A percentile compares a stretch with the other conserved stretches of the same genome.
Evolutionary conservation across 108 stramenopile genomes (phyloP).

Genomic region (Schizochytrium sp.): DNA sequence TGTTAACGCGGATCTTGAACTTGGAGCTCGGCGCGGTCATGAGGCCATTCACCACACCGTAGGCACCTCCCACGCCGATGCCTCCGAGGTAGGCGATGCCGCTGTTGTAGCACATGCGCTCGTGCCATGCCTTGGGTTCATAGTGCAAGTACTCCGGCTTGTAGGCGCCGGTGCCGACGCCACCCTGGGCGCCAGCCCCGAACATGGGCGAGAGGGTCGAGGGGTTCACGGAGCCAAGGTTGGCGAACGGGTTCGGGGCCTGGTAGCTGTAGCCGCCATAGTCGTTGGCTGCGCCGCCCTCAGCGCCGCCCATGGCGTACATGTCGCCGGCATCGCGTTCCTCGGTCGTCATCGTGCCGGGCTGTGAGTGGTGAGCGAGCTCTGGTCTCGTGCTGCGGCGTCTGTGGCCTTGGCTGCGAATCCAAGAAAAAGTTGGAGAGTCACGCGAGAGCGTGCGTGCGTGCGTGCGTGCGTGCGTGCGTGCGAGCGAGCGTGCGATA

Average conservation of each 20-base stretch:
- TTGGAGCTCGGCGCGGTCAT: not conserved
- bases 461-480: too few species aligned
- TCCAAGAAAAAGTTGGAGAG: too few species aligned
- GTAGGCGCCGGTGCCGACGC: not conserved
- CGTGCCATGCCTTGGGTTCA: not conserved
- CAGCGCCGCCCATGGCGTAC: conserved; percentile 8
- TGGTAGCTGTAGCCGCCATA: conserved; percentile 14
- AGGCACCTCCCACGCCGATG: not conserved
- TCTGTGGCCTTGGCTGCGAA: too few species aligned
- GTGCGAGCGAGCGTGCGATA: too few species aligned
- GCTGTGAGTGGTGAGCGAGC: too few species aligned
- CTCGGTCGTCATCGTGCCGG: not conserved
- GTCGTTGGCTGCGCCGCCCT: not conserved
- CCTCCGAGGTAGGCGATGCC: not conserved
- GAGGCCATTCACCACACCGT: not conserved
- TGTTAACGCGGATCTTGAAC: not conserved
- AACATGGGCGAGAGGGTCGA: conserved; percentile 6
- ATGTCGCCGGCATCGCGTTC: not conserved
- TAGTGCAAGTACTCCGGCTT: not conserved
- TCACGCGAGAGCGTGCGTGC: too few species aligned
- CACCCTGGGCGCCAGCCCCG: not conserved
- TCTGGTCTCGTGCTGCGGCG: too few species aligned
- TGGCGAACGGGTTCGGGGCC: not conserved
- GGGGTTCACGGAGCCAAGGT: not conserved
- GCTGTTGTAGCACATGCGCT: conserved; percentile 12